Percentiles rank a stretch among this genome's conserved stretches.
Conservation (phyloP, 108 stramenopile genomes). For the Pseudonitzschia multistriata region DNA sequence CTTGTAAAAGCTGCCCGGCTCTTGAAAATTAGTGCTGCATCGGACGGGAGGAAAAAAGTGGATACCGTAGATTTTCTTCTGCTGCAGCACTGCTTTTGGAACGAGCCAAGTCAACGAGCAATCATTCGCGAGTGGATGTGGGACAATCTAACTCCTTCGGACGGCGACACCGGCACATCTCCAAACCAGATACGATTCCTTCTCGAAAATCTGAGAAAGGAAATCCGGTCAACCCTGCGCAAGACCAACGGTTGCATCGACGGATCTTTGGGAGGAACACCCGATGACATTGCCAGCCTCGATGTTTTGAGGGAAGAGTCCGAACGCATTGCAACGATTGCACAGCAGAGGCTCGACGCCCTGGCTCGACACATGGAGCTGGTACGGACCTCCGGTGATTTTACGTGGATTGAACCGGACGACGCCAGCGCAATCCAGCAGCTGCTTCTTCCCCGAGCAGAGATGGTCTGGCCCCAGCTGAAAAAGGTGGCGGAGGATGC, state of each 20-base stretch:
- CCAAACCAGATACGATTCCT: constrained; percentile 45
- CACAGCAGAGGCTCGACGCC: constrained; percentile 29
- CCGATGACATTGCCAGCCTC: constrained; percentile 45
- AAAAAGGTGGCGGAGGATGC: constrained; percentile 30
- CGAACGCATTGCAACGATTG: constrained; percentile 29
- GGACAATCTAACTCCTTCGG: constrained; percentile 55
- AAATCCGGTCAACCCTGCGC: constrained; percentile 42
- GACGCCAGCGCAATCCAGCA: constrained; percentile 52
- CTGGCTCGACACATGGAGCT: constrained; percentile 52
- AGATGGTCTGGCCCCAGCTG: constrained; percentile 24
- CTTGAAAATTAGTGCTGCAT: constrained; percentile 60
- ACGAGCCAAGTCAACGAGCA: constrained; percentile 47
- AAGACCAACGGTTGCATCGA: constrained; percentile 64
- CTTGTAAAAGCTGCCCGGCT: constrained; percentile 59
- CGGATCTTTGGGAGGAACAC: constrained; percentile 49
- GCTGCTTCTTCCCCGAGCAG: constrained; percentile 50
- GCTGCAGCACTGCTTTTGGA: constrained; percentile 65
- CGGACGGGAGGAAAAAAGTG: constrained; percentile 53
- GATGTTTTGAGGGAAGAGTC: constrained; percentile 39
- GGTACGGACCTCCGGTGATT: constrained; percentile 24
- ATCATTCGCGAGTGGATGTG: constrained; percentile 59
- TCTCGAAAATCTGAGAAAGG: constrained; percentile 49
- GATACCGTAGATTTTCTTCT: constrained; percentile 64
- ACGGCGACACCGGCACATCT: constrained; percentile 5
- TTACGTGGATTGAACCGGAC: constrained; percentile 57